Base-by-base conservation (phyloP, 306 rosid species). In the Hippophae gyantsensis region DNA sequence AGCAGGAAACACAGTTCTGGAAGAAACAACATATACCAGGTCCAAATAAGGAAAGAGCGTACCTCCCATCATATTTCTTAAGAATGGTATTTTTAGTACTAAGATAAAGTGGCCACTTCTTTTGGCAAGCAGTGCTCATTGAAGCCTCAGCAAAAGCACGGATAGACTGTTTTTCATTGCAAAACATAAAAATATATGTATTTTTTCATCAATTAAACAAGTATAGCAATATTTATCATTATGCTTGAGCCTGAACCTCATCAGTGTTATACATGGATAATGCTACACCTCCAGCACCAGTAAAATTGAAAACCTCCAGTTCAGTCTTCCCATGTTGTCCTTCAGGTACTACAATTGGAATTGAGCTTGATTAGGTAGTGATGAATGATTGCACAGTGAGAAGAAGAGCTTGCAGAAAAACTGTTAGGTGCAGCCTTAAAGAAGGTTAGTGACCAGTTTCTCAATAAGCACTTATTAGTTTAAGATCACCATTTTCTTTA, bases 61-160 rank as follows among this genome's bases (percentile, higher is more conserved):
- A 87, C 98, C 98, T 92, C 78, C 98, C 98, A 74, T 92, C 98
- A 52, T 92, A 92, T 69, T 92, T 92, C 95, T 92, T 92, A 41
- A 92, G 89, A 73, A 83, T 87, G 41, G 98, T 92, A 70, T 92
- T 92, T 76, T 92, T 85, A 54, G 98, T 80, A 78, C 98, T 92
- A 51, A 92, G 96, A 76, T 85, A 92, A 32, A 87, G 89, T 54
- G 98, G 98, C 96, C 95, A 87, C 63, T 87, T 81, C 63, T 92
- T 92, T 81, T 85, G 69, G 48, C 68, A 69, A 54, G 98, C 98
- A 65, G 86, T 81, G 70, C 80, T 56, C 98, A 92, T 83, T 58
- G 98, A 92, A 42, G 98, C 84, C 43, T 92, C 95, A 10, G 93
- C 96, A 78, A 87, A 90, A 58, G 87, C 58, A 41, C 78, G 74